Conservation (phyloP, 2,329 filamentous ascomycete species). For the Blumeria hordei region DNA sequence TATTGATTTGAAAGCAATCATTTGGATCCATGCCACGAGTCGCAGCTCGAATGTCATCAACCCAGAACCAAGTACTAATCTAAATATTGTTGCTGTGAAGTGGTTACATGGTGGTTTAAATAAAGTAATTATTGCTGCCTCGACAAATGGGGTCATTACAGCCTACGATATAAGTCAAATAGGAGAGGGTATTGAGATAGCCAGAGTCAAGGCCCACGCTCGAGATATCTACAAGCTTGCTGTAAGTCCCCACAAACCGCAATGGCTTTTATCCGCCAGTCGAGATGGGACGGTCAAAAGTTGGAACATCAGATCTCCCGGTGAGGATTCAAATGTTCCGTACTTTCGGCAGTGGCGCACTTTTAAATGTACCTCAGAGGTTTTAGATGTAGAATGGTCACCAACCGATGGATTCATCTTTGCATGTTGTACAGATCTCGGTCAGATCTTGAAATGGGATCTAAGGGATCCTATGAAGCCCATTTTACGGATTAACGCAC, state of each 20-base stretch:
- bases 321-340: slow-evolving; percentile 23
- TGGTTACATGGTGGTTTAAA: slow-evolving; percentile 24
- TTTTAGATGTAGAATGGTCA: slow-evolving; percentile 41
- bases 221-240: slow-evolving; percentile 39
- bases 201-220: slow-evolving; percentile 34
- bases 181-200: slow-evolving; percentile 21
- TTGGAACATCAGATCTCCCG: slow-evolving; percentile 29
- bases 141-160: slow-evolving; percentile 38
- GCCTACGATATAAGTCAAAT: slow-evolving; percentile 33
- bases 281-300: slow-evolving; percentile 38
- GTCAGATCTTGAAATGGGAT: slow-evolving; percentile 39
- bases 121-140: slow-evolving; percentile 35
- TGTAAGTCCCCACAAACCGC: slow-evolving; percentile 33
- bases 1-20: slow-evolving; percentile 31
- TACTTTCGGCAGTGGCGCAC: slow-evolving; percentile 17
- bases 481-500: slow-evolving; percentile 31
- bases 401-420: slow-evolving; percentile 35
- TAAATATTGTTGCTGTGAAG: slow-evolving; percentile 38
- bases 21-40: slow-evolving; percentile 23
- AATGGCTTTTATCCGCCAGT: slow-evolving; percentile 34
- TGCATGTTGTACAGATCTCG: slow-evolving; percentile 38
- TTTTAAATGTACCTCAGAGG: slow-evolving; percentile 25
- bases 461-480: slow-evolving; percentile 28
- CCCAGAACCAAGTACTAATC: slow-evolving; percentile 24
- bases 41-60: slow-evolving; percentile 16